Evolutionary conservation across 106 monocot genomes (phyloP).

Genomic region (Dioscorea alata): DNA sequence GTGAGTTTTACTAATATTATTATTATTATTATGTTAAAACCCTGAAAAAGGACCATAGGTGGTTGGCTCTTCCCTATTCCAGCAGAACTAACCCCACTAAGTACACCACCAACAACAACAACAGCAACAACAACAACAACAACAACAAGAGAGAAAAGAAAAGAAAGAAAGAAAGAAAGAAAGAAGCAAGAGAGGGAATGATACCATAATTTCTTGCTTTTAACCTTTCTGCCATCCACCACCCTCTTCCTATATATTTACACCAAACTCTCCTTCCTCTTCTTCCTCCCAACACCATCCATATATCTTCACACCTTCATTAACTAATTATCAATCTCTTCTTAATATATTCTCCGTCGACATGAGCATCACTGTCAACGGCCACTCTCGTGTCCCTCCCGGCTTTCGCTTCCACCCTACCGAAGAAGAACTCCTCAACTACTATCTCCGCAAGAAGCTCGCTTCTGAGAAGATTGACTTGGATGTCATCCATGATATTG

Average conservation of each 20-base stretch:
- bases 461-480: constrained; percentile 74
- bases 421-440: constrained; percentile 88
- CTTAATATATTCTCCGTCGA: neutral
- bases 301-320: neutral
- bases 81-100: constrained; percentile 41
- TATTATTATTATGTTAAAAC: neutral
- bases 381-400: constrained; percentile 80
- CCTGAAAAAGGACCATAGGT: neutral
- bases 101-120: constrained; percentile 14
- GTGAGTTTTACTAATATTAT: too few species aligned
- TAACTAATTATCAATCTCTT: neutral
- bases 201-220: neutral
- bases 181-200: constrained; percentile 1
- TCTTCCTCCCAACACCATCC: neutral
- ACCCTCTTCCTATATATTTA: constrained; percentile 25
- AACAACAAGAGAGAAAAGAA: too few species aligned
- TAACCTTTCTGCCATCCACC: neutral
- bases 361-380: constrained; percentile 90
- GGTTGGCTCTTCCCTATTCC: constrained; percentile 36
- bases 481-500: constrained; percentile 85
- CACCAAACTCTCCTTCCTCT: constrained; percentile 6
- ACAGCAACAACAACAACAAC: too few species aligned
- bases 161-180: too few species aligned
- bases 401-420: constrained; percentile 97
- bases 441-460: constrained; percentile 86